phyloP scores from a whole-genome alignment of 2,329 filamentous ascomycete genomes.

The Fusarium oligoseptatum region DNA sequence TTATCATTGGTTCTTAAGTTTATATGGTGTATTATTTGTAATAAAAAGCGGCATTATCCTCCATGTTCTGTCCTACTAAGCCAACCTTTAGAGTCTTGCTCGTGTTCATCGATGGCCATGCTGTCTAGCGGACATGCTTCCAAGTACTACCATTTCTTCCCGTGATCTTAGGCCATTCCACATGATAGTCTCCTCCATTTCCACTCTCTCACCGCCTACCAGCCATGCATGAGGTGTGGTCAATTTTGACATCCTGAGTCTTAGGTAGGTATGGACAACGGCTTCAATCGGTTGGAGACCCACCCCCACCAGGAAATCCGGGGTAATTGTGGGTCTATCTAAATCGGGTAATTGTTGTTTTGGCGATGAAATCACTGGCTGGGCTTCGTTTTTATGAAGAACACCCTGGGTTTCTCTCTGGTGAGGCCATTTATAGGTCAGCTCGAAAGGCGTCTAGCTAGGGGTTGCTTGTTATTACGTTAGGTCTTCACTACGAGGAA shows the following conservation, averaged over 20 bases:
- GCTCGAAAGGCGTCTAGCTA: neutral
- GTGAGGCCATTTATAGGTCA: no score
- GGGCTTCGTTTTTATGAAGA: neutral
- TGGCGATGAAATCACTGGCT: neutral
- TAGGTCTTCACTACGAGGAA: no score
- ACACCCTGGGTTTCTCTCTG: neutral
- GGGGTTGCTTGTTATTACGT: no score
- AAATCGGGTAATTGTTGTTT: neutral
- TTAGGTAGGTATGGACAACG: neutral
- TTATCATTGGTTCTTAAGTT: slow-evolving; percentile 50
- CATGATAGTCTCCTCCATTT: neutral
- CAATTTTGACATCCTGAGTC: neutral
- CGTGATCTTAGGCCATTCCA: neutral
- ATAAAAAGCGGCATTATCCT: neutral
- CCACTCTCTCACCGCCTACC: neutral
- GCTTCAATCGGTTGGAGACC: neutral
- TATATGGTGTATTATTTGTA: slow-evolving; percentile 40
- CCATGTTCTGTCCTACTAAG: neutral
- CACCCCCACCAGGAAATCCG: neutral
- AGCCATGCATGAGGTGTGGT: neutral
- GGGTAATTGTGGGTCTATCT: neutral
- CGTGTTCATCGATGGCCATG: neutral
- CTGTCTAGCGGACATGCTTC: neutral
- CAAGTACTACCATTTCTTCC: neutral
- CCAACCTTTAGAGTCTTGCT: neutral